Percentiles rank a stretch among this genome's conserved stretches.
phyloP scores from a whole-genome alignment of 257 asterid genomes.

The Rehmannia glutinosa region DNA sequence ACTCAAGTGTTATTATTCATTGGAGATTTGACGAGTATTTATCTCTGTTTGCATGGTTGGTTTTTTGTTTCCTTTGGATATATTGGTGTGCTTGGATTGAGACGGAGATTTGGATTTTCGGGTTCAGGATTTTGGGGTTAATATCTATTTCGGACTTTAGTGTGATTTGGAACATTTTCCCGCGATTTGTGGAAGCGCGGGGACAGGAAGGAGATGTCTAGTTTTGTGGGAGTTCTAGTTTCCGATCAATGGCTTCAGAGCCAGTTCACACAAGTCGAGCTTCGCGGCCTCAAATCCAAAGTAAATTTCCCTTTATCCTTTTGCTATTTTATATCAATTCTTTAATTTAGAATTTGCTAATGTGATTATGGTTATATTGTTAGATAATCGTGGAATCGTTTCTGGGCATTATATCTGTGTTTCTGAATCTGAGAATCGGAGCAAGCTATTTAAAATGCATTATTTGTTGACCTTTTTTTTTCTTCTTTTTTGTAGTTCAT shows the following conservation, averaged over 20 bases:
- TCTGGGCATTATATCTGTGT: conserved; percentile 2
- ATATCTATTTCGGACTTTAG: conserved; percentile 5
- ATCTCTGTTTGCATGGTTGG: conserved; percentile 26
- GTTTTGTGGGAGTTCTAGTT: conserved; percentile 76
- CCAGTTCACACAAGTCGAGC: conserved; percentile 94
- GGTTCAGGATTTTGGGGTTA: conserved; percentile 24
- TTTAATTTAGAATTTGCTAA: conserved; percentile 4
- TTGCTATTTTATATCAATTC: not conserved
- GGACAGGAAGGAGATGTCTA: conserved; percentile 59
- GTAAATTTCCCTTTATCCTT: conserved; percentile 31
- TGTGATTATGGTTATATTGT: conserved; percentile 3
- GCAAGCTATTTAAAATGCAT: conserved; percentile 16
- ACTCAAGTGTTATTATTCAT: not conserved
- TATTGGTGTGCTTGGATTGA: conserved; percentile 18
- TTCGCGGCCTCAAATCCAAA: conserved; percentile 77
- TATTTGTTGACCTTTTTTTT: not conserved
- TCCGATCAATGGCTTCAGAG: conserved; percentile 98
- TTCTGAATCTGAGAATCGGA: conserved; percentile 15
- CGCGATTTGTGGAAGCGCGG: conserved; percentile 41
- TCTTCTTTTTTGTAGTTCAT: conserved; percentile 56
- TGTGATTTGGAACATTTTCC: conserved; percentile 24
- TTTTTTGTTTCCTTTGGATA: not conserved
- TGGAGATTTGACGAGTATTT: conserved; percentile 15
- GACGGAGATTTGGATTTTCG: conserved; percentile 15
- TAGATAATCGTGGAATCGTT: not conserved